phyloP scores from a whole-genome alignment of 129 eudicot genomes.

The Calendula officinalis region DNA sequence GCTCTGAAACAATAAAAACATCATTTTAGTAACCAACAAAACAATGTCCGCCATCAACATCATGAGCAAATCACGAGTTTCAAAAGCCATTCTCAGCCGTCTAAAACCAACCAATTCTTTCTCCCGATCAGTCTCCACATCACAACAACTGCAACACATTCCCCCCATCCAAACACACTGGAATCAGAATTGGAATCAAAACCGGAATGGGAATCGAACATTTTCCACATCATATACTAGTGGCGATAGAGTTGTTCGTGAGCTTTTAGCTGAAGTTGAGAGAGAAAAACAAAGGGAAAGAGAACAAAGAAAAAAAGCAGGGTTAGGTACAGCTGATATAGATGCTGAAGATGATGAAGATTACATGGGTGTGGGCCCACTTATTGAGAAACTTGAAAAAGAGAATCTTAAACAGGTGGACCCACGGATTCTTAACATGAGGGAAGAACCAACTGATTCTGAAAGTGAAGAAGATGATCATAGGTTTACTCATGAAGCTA shows the following conservation, averaged over 20 bases:
- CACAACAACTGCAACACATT: conserved; percentile 23
- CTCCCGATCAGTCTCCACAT: conserved; percentile 19
- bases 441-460: conserved; percentile 66
- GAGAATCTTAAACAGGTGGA: conserved; percentile 32
- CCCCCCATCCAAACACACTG: conserved; percentile 10
- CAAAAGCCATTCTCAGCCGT: conserved; percentile 33
- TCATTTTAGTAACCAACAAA: neutral
- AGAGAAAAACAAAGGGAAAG: conserved; percentile 53
- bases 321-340: conserved; percentile 58
- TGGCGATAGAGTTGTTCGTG: conserved; percentile 30
- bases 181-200: neutral
- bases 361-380: conserved; percentile 63
- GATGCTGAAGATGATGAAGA: conserved; percentile 78
- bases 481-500: conserved; percentile 38
- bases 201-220: conserved; percentile 11
- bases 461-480: conserved; percentile 77
- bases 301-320: conserved; percentile 46
- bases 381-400: conserved; percentile 66
- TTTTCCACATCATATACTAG: conserved; percentile 6
- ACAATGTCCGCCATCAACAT: conserved; percentile 35
- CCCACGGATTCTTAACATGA: conserved; percentile 27
- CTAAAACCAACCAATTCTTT: conserved; percentile 13
- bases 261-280: conserved; percentile 37
- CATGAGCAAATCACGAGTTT: conserved; percentile 39
- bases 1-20: conserved; percentile 10